Evolutionary conservation across 2,329 filamentous ascomycete species (phyloP), one percentile per base, ranked within the genome.

Genomic region (Helminthosporium solani): DNA sequence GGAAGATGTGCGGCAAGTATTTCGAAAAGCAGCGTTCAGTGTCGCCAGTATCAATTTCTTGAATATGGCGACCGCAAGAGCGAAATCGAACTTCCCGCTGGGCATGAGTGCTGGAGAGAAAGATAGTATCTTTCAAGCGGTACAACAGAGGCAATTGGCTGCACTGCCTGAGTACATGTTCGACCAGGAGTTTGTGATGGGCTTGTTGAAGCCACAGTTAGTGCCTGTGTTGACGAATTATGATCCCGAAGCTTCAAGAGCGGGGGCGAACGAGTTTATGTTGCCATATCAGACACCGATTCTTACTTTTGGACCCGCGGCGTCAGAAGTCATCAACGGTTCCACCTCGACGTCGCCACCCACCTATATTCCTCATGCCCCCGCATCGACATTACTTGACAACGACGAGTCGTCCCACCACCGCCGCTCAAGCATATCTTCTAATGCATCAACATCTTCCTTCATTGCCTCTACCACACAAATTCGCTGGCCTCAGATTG

Each of bases 1-100:
- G 0, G 49, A 53, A 14, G 60, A 66, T 25, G 48, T 62, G 14
- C 53, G 48, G 8, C 7, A 21, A 12, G 28, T 41, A 0, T 64
- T 70, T 23, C 52, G 56, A 27, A 53, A 53, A 33, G 63, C 65
- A 7, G 59, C 61, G 20, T 57, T 67, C 16, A 52, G 53, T 9
- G 50, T 63, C 1, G 56, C 60, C 0, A 67, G 58, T 25, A 52
- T 43, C 7, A 55, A 57, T 5, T 64, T 62, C 21, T 46, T 70
- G 1, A 52, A 63, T 7, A 45, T 47, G 0, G 50, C 57, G 31
- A 53, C 50, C 1, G 39, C 46, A 21, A 31, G 38, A 8, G 54
- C 56, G 7, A 51, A 49, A 14, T 20, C 41, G 11, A 48, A 44
- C 7, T 46, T 52, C 25, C 39, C 42, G 2, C 30, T 49, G 7